phyloP scores from a whole-genome alignment of 495 filamentous ascomycete genomes.

The Hypoxylon subgilvum region DNA sequence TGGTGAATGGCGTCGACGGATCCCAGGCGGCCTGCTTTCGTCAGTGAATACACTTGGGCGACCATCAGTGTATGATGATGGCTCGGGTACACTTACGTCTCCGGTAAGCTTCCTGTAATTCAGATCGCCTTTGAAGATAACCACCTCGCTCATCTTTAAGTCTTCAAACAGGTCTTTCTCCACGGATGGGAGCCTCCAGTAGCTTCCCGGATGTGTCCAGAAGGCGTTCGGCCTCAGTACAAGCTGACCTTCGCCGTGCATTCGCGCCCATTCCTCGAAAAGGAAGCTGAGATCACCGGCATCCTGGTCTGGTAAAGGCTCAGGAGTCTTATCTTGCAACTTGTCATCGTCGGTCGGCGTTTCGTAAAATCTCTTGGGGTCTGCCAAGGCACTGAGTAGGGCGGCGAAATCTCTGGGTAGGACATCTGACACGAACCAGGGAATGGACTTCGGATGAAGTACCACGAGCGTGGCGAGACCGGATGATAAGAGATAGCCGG shows the following conservation, averaged over 20 bases:
- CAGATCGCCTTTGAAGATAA: conserved; percentile 95
- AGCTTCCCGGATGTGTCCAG: conserved; percentile 86
- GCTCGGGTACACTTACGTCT: conserved; percentile 67
- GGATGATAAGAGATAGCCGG: conserved; percentile 81
- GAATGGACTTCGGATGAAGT: conserved; percentile 91
- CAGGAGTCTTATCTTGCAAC: conserved; percentile 58
- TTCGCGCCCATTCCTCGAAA: conserved; percentile 77
- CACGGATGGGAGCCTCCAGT: conserved; percentile 78
- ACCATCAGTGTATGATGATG: neutral
- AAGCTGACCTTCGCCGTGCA: conserved; percentile 82
- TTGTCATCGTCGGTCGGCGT: conserved; percentile 70
- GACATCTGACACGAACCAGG: conserved; percentile 98
- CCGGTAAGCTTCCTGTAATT: conserved; percentile 92
- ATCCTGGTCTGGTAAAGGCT: conserved; percentile 69
- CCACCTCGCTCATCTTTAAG: conserved; percentile 82
- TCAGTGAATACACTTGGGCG: conserved; percentile 25
- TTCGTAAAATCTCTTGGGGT: conserved; percentile 76
- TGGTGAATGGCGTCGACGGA: conserved; percentile 81
- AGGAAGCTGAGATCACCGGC: conserved; percentile 71
- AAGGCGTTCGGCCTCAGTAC: conserved; percentile 80
- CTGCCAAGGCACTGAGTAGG: conserved; percentile 75
- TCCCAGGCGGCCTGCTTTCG: conserved; percentile 74
- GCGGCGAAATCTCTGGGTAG: conserved; percentile 81
- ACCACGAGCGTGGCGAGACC: conserved; percentile 84
- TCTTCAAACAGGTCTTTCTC: conserved; percentile 75